Base-by-base conservation (phyloP, 2,329 filamentous ascomycete species). In the Spiromastix sp. region DNA sequence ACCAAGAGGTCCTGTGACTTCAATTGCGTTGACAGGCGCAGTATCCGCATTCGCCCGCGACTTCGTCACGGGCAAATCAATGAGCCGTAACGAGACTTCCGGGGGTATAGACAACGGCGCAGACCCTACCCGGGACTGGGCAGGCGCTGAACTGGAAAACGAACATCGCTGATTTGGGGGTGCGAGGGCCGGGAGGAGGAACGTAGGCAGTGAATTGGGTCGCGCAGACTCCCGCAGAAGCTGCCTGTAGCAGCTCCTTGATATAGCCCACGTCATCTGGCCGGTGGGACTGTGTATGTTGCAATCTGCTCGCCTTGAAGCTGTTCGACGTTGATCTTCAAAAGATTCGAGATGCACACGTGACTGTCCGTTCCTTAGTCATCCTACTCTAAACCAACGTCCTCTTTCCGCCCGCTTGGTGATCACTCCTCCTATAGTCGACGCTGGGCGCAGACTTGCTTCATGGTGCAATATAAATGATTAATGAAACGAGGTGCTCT, bases 1-100 rank as follows among this genome's bases (percentile, higher is more conserved):
- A 83, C 80, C 89, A 48, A 91, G 63, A 3, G 89, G 89, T 4
- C 89, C 89, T 50, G 79, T 76, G 28, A 95, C 74, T 34, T 81
- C 78, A 35, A 93, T 74, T 2, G 56, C 55, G 28, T 68, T 81
- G 47, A 77, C 74, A 51, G 73, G 77, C 5, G 8, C 11, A 27
- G 24, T 13, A 4, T 68, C 67, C 46, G 76, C 68, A 42, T 76
- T 78, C 25, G 73, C 72, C 26, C 74, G 77, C 36, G 66, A 63
- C 42, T 73, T 69, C 45, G 61, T 67, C 52, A 66, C 64, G 19
- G 78, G 73, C 40, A 85, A 72, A 41, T 81, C 72, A 39, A 87
- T 64, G 8, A 74, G 65, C 27, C 61, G 64, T 43, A 98, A 69
- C 34, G 81, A 81, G 38, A 98, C 91, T 43, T 85, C 83, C 0